Evolutionary conservation across 2,329 filamentous ascomycete genomes (phyloP).

Genomic region (Cladosporium oxysporum): DNA sequence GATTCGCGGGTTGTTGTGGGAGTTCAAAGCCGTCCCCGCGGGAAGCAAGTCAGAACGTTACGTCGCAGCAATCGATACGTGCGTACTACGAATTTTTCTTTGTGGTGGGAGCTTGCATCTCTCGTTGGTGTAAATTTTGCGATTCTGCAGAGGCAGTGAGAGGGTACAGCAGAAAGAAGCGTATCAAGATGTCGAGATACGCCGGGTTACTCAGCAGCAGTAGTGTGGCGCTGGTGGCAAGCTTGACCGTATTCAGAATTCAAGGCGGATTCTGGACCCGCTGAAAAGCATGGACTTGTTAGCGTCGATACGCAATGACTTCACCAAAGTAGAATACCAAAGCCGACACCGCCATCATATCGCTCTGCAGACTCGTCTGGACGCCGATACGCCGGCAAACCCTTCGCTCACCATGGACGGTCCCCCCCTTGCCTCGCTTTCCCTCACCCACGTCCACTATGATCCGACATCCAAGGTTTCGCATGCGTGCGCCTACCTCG

Average conservation of each 20-base stretch:
- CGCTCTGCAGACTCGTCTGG: neutral
- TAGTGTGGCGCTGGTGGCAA: neutral
- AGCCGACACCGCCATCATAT: slow-evolving; percentile 1
- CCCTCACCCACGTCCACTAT: slow-evolving; percentile 96
- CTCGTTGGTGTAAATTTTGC: neutral
- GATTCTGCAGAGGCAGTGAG: neutral
- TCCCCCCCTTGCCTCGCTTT: slow-evolving; percentile 70
- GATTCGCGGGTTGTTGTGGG: neutral
- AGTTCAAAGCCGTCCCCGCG: neutral
- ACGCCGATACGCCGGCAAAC: slow-evolving; percentile 7
- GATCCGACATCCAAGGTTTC: slow-evolving; percentile 84
- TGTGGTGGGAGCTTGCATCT: neutral
- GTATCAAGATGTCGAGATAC: neutral
- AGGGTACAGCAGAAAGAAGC: neutral
- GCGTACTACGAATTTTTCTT: neutral
- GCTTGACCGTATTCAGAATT: neutral
- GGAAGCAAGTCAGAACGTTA: neutral
- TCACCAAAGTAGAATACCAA: neutral
- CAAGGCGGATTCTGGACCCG: neutral
- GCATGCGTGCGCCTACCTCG: slow-evolving; percentile 87
- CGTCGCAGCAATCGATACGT: neutral
- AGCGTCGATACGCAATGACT: slow-evolving; percentile 1
- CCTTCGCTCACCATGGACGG: slow-evolving; percentile 44
- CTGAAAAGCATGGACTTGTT: neutral
- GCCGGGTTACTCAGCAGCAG: neutral